phyloP scores from a whole-genome alignment of 768 basidiomycete species.

The Leucocoprinus sp. region DNA sequence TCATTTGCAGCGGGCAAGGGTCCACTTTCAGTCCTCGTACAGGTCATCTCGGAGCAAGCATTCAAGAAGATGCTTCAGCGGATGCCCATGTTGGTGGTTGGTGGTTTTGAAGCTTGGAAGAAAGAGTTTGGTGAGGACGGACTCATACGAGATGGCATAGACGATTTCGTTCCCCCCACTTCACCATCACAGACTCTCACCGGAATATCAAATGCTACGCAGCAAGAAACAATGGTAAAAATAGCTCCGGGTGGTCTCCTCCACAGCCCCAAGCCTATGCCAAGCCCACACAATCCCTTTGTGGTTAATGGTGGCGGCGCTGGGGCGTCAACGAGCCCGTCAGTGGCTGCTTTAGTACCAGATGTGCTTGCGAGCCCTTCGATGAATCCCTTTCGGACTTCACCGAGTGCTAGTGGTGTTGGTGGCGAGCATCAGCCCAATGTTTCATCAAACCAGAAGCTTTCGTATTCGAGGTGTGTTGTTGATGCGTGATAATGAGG shows the following conservation, averaged over 20 bases:
- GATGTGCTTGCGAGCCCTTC: background rate
- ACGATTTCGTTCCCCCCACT: background rate
- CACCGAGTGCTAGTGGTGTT: constrained; percentile 4
- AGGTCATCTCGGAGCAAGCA: constrained; percentile 65
- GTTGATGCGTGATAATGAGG: background rate
- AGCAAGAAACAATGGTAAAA: background rate
- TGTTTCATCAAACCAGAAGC: constrained; percentile 33
- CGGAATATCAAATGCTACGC: background rate
- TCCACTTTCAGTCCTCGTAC: constrained; percentile 51
- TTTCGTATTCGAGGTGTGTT: constrained; percentile 35
- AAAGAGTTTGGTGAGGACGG: constrained; percentile 38
- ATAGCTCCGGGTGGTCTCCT: background rate
- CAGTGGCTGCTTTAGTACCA: background rate
- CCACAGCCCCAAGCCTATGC: background rate
- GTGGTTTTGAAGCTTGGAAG: constrained; percentile 82
- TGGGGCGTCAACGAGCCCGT: constrained; percentile 8
- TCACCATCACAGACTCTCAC: background rate
- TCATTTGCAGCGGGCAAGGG: constrained; percentile 39
- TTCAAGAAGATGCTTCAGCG: constrained; percentile 66
- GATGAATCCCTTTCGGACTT: constrained; percentile 14
- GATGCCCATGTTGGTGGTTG: constrained; percentile 75
- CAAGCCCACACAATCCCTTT: constrained; percentile 22
- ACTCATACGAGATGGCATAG: constrained; percentile 16
- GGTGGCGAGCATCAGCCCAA: constrained; percentile 21
- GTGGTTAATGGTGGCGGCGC: constrained; percentile 8